Evolutionary conservation across 495 filamentous ascomycete species (phyloP).

Genomic region (Astrocystis sublimbata): DNA sequence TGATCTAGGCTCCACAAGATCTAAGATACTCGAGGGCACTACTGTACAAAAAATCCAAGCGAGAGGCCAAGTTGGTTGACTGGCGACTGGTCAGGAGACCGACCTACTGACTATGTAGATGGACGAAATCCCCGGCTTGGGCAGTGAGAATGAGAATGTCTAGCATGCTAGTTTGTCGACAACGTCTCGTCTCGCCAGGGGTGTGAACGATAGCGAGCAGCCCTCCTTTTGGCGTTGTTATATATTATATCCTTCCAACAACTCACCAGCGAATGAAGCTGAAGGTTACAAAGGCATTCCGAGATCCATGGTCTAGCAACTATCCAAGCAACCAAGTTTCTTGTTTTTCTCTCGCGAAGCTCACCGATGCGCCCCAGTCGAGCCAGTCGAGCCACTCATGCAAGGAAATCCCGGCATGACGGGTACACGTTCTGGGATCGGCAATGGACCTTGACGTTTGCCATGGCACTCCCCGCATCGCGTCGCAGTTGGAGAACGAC

Average conservation of each 20-base stretch:
- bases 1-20: not conserved
- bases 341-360: slow-evolving; percentile 2
- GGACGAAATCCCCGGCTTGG: not conserved
- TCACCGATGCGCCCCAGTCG: too few species aligned
- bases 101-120: not conserved
- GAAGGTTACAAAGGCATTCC: not conserved
- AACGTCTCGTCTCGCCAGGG: not conserved
- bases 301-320: not conserved
- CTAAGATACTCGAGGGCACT: too few species aligned
- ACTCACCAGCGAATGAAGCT: not conserved
- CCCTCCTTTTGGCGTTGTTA: not conserved
- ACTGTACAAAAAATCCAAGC: too few species aligned
- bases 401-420: not conserved
- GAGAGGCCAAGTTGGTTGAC: not conserved
- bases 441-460: not conserved
- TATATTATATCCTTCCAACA: not conserved
- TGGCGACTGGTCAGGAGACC: not conserved
- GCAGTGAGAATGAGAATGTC: not conserved
- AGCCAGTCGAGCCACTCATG: not conserved
- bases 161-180: not conserved
- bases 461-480: slow-evolving; percentile 7
- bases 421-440: slow-evolving; percentile 2
- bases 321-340: not conserved
- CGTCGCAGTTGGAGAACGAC: slow-evolving; percentile 10
- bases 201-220: not conserved